Evolutionary conservation across 257 asterid genomes (phyloP).

Genomic region (Nemophila menziesii): DNA sequence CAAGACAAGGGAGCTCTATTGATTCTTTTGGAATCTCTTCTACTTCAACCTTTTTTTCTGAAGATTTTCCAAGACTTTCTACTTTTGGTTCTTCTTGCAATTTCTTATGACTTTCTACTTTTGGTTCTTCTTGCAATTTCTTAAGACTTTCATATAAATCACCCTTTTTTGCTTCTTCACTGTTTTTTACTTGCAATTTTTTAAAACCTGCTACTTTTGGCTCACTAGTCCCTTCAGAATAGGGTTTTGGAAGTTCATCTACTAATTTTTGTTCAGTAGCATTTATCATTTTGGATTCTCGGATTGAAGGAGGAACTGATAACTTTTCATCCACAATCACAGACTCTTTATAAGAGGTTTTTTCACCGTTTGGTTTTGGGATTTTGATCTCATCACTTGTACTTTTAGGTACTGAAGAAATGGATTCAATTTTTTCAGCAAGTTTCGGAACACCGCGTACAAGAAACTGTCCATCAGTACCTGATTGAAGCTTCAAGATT

Average conservation of each 20-base stretch:
- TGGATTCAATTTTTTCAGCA: constrained; percentile 17
- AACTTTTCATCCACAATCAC: constrained; percentile 20
- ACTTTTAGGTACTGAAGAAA: constrained; percentile 13
- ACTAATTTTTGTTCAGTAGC: constrained; percentile 15
- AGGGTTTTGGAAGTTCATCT: constrained; percentile 4
- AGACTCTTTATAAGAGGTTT: constrained; percentile 14
- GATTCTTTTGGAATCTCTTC: constrained; percentile 20
- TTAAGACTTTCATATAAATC: constrained; percentile 15
- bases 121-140: constrained; percentile 7
- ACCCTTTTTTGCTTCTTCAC: too few species aligned
- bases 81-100: constrained; percentile 11
- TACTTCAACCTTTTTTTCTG: constrained; percentile 7
- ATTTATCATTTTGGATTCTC: constrained; percentile 18
- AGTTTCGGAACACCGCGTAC: constrained; percentile 25
- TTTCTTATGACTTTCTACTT: constrained; percentile 12
- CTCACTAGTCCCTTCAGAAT: constrained; percentile 17
- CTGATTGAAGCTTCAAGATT: constrained; percentile 35
- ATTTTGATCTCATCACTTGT: constrained; percentile 14
- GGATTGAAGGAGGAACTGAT: constrained; percentile 7
- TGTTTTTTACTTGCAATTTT: too few species aligned
- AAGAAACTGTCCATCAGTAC: constrained; percentile 27
- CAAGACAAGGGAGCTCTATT: constrained; percentile 22
- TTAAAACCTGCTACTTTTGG: too few species aligned
- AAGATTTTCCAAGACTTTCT: constrained; percentile 8
- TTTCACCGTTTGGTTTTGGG: constrained; percentile 18